Percentiles rank a stretch among this genome's conserved stretches.
Evolutionary conservation across 768 basidiomycete species (phyloP).

Genomic region (Lentinula boryana): DNA sequence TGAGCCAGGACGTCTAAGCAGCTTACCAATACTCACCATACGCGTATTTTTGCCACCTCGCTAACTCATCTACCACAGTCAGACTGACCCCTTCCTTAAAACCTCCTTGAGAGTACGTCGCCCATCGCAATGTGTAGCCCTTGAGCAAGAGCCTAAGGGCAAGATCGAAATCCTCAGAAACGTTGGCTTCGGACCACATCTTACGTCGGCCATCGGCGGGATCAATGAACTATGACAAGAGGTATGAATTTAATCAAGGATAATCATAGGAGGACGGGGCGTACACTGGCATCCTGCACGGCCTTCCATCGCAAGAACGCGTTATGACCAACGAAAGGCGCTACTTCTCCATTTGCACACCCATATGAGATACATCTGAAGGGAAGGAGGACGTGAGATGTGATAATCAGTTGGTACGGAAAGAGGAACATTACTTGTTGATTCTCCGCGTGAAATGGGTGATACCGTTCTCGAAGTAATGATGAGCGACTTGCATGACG

Average conservation of each 20-base stretch:
- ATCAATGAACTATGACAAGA: conserved; percentile 43
- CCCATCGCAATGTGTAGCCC: conserved; percentile 75
- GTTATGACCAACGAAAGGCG: conserved; percentile 82
- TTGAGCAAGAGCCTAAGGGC: conserved; percentile 62
- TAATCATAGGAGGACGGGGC: background rate
- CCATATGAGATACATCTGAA: conserved; percentile 59
- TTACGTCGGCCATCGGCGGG: conserved; percentile 54
- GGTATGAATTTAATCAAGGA: no score
- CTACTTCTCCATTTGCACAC: conserved; percentile 76
- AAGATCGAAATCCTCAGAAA: conserved; percentile 79
- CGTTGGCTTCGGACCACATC: conserved; percentile 73
- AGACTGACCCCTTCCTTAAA: conserved; percentile 90
- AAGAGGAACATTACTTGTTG: conserved; percentile 37
- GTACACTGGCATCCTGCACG: conserved; percentile 67
- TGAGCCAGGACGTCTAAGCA: background rate
- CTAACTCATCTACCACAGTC: conserved; percentile 83
- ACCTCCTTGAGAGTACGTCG: conserved; percentile 76
- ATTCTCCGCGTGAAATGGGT: conserved; percentile 88
- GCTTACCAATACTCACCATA: conserved; percentile 30
- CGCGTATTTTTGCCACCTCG: conserved; percentile 81
- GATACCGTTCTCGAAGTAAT: conserved; percentile 89
- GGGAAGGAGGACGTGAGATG: background rate
- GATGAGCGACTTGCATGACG: conserved; percentile 53
- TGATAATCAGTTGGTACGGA: no score
- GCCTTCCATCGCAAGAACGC: conserved; percentile 87